A percentile compares a stretch with the other conserved stretches of the same genome.
Conservation (phyloP, 345 rosid genomes). For the Pseudoturritis turrita region DNA sequence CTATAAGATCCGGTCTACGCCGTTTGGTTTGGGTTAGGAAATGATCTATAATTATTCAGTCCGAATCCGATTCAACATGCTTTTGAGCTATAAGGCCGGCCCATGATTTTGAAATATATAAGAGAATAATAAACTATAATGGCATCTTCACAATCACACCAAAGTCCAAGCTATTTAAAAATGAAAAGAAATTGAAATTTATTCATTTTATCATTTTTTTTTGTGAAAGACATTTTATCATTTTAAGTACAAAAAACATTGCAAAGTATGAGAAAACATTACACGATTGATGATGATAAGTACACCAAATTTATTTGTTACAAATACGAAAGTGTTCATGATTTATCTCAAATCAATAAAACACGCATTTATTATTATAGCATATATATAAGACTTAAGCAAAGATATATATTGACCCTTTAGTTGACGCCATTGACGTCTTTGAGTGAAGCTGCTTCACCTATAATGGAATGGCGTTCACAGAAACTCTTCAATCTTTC, state of each 20-base stretch:
- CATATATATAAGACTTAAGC: background rate
- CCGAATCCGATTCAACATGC: no score
- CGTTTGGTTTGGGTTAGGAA: background rate
- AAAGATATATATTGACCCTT: background rate
- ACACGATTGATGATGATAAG: background rate
- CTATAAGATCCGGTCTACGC: background rate
- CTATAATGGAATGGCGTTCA: background rate
- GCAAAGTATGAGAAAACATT: background rate
- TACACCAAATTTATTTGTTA: background rate
- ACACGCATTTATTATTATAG: background rate
- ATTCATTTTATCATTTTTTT: background rate
- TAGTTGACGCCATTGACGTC: constrained; percentile 6
- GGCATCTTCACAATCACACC: no score
- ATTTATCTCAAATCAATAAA: background rate
- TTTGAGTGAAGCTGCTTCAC: background rate
- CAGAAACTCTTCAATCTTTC: constrained; percentile 22
- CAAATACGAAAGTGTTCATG: background rate
- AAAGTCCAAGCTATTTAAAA: no score
- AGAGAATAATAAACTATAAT: no score
- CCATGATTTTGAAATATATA: no score
- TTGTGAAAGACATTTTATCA: background rate
- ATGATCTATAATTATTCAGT: no score
- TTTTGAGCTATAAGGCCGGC: background rate
- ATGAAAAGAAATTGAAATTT: background rate
- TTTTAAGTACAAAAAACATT: background rate